Percentiles rank a stretch among this genome's conserved stretches.
These are phyloP conservation scores for Alternaria infectoria DNA, from an alignment of 2,329 filamentous ascomycete species.

Conservation along the genomic window DNA sequence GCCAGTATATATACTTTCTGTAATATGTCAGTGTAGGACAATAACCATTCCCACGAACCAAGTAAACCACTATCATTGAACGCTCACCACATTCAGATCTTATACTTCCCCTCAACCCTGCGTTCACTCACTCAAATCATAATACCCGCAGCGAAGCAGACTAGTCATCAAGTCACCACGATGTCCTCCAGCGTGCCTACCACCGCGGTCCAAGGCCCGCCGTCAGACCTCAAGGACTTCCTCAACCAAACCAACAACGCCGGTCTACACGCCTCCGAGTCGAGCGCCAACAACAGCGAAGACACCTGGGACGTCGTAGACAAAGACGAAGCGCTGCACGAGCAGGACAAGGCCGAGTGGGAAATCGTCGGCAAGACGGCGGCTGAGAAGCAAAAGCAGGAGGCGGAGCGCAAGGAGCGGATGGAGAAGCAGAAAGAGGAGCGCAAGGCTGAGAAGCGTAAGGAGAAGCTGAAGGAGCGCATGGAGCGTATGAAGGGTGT, in stretches of 20 bases:
- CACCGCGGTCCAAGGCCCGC: not conserved
- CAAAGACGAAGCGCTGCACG: not conserved
- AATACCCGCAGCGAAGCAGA: not conserved
- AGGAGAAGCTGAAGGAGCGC: not conserved
- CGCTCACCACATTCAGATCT: not conserved
- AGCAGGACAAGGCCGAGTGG: not conserved
- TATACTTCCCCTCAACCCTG: not conserved
- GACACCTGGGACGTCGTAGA: not conserved
- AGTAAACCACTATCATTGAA: not conserved
- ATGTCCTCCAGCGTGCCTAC: not conserved
- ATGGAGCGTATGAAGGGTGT: not conserved
- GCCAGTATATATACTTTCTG: not conserved
- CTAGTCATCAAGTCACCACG: not conserved
- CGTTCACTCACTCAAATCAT: not conserved
- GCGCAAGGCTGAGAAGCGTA: not conserved
- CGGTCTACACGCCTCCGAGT: conserved; percentile 3
- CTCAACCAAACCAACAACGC: conserved; percentile 6
- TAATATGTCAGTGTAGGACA: not conserved
- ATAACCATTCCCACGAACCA: not conserved
- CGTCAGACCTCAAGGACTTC: conserved; percentile 10
- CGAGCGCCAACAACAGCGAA: not conserved
- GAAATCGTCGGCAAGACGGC: not conserved
- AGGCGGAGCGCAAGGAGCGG: not conserved
- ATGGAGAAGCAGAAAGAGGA: not conserved
- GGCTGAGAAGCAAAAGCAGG: not conserved